phyloP scores from a whole-genome alignment of 805 yeast species.

The Ascoidea asiatica region DNA sequence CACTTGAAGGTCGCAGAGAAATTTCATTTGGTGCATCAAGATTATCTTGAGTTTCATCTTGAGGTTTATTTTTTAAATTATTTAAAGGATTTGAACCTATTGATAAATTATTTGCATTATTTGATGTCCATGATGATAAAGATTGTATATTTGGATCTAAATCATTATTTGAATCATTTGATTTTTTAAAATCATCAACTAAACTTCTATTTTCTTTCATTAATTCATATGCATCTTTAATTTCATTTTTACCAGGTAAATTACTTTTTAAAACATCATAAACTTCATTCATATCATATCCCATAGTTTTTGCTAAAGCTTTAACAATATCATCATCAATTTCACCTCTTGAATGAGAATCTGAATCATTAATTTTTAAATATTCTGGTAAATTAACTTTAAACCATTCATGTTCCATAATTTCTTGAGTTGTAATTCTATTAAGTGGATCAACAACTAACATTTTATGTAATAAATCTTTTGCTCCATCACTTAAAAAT shows the following conservation, averaged over 20 bases:
- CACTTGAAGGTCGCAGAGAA: background rate
- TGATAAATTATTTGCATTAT: background rate
- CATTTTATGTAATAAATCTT: slow-evolving; percentile 73
- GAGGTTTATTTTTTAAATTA: background rate
- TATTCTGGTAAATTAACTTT: slow-evolving; percentile 68
- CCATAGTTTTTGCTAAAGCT: slow-evolving; percentile 73
- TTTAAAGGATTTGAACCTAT: background rate
- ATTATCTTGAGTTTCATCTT: background rate
- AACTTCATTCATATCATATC: slow-evolving; percentile 77
- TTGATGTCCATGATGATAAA: no score
- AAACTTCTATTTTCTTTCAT: slow-evolving; percentile 67
- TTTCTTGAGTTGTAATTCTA: slow-evolving; percentile 84
- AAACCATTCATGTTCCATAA: slow-evolving; percentile 93
- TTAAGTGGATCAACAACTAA: slow-evolving; percentile 88
- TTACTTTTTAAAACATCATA: slow-evolving; percentile 44
- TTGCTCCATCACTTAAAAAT: slow-evolving; percentile 75
- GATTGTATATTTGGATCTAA: slow-evolving; percentile 26
- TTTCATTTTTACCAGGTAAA: slow-evolving; percentile 55
- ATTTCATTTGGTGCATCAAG: background rate
- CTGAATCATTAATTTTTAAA: slow-evolving; percentile 20
- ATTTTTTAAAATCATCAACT: slow-evolving; percentile 41
- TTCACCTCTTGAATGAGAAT: slow-evolving; percentile 22
- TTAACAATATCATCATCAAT: slow-evolving; percentile 66
- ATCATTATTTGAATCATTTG: slow-evolving; percentile 22
- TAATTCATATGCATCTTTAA: slow-evolving; percentile 73